Evolutionary conservation across 768 basidiomycete species (phyloP).

Genomic region (Psilocybe tampanensis): DNA sequence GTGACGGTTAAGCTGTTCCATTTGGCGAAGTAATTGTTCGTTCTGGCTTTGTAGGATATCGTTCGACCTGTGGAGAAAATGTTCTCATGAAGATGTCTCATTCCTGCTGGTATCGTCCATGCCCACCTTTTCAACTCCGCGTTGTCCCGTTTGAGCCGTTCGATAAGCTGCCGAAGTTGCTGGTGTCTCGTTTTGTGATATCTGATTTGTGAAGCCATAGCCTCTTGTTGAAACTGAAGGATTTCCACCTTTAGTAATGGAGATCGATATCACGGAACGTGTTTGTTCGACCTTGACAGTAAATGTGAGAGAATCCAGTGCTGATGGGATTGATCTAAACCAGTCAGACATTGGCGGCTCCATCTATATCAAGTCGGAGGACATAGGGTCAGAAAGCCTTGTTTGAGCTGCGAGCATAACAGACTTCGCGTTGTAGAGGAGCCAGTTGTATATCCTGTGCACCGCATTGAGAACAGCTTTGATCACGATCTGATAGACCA

Average conservation of each 20-base stretch:
- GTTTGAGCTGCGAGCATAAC: slow-evolving; percentile 15
- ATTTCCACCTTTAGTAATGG: not conserved
- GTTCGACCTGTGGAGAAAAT: slow-evolving; percentile 40
- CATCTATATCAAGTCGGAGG: slow-evolving; percentile 46
- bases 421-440: slow-evolving; percentile 74
- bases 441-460: slow-evolving; percentile 64
- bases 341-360: slow-evolving; percentile 81
- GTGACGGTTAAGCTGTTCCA: slow-evolving; percentile 21
- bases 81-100: slow-evolving; percentile 9
- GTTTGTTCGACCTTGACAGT: slow-evolving; percentile 57
- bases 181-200: slow-evolving; percentile 60
- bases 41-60: slow-evolving; percentile 54
- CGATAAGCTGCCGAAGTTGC: slow-evolving; percentile 55
- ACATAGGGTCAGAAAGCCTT: not conserved
- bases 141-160: slow-evolving; percentile 52
- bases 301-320: slow-evolving; percentile 65
- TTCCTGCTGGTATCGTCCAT: slow-evolving; percentile 9
- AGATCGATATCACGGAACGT: not conserved
- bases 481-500: slow-evolving; percentile 58
- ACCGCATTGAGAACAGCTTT: slow-evolving; percentile 75
- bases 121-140: slow-evolving; percentile 60
- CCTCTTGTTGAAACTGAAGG: slow-evolving; percentile 79
- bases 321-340: slow-evolving; percentile 67
- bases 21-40: slow-evolving; percentile 44
- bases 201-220: slow-evolving; percentile 67